Base-by-base conservation (phyloP, 139 green algal genomes). In the Volvox africanus region DNA sequence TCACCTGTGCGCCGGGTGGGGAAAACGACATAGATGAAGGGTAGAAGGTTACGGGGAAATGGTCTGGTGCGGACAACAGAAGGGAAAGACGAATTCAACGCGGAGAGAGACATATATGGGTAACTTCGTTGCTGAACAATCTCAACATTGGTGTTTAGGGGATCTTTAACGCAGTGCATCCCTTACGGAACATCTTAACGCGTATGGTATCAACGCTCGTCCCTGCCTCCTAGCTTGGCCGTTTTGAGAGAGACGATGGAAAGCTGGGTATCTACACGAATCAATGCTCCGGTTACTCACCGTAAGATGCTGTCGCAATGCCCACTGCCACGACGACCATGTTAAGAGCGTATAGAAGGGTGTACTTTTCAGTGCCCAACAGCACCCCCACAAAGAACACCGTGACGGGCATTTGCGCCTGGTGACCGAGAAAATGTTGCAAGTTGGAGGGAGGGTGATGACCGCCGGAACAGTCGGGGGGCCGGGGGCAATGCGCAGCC, bases 261-360 rank as follows among this genome's bases (percentile, higher is more conserved):
- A 55, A 55, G 44, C 44, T 55, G 44, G 9, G 44, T 9, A 55
- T 55, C 5, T 55, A 55, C 44, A 14, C n/a, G n/a, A n/a, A n/a
- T n/a, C n/a, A 9, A 9, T 55, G 44, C 44, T 55, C 44, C 44
- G 3, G 14, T 16, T 20, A 55, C 83, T 35, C 36, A 81, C 96
- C 96, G 84, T 96, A 94, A 44, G 94, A 95, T 11, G 95, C 95
- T 0, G 96, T 68, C 12, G 88, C 91, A 12, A 99, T 96, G 2
- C 97, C 97, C 19, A 97, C 36, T 0, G 94, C 93, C 61, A 99
- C 95, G 2, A 97, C 69, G 0, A 95, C 44, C 95, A 99, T 98
- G 93, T 98, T 99, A 26, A 90, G 26, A 0, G 87, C 86, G 44
- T 82, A 88, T 16, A 93, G 80, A 28, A 77, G 77, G 1, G 77